Evolutionary conservation across 2,329 filamentous ascomycete genomes (phyloP).

Genomic region (Fusarium oxysporum): DNA sequence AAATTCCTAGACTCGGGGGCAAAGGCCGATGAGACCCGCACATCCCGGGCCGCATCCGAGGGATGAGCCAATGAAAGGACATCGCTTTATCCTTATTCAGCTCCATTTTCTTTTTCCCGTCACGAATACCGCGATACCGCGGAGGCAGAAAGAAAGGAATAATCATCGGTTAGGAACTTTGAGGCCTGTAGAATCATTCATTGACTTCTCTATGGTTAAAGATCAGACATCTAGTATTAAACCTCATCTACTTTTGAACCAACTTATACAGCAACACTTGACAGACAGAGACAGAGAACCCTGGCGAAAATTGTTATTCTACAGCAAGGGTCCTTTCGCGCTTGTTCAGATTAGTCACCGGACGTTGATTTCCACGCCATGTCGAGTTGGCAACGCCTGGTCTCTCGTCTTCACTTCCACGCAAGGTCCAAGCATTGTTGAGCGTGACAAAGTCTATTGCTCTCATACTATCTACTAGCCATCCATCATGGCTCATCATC

Average conservation of each 20-base stretch:
- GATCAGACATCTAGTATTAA: not conserved
- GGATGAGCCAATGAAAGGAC: constrained; percentile 29
- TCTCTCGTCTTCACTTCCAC: constrained; percentile 1
- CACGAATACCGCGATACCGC: not conserved
- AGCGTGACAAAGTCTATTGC: constrained; percentile 39
- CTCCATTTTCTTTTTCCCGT: constrained; percentile 9
- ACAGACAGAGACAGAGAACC: not conserved
- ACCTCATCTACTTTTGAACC: not conserved
- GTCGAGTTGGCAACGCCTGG: not conserved
- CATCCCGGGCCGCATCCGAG: constrained; percentile 33
- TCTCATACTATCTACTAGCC: constrained; percentile 42
- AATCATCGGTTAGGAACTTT: not conserved
- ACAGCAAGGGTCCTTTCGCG: constrained; percentile 6
- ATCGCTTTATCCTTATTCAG: constrained; percentile 34
- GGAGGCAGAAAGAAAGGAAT: not conserved
- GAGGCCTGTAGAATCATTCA: not conserved
- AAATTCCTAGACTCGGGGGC: constrained; percentile 43
- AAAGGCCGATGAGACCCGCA: constrained; percentile 45
- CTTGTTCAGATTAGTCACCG: constrained; percentile 32
- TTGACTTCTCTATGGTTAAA: not conserved
- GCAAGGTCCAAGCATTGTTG: not conserved
- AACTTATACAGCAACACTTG: not conserved
- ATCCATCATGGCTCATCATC: constrained; percentile 38
- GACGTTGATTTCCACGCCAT: constrained; percentile 14
- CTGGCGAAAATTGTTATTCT: not conserved